Evolutionary conservation across 2,329 filamentous ascomycete species (phyloP), one percentile per base, ranked within the genome.

Genomic region (Aureobasidium vineae): DNA sequence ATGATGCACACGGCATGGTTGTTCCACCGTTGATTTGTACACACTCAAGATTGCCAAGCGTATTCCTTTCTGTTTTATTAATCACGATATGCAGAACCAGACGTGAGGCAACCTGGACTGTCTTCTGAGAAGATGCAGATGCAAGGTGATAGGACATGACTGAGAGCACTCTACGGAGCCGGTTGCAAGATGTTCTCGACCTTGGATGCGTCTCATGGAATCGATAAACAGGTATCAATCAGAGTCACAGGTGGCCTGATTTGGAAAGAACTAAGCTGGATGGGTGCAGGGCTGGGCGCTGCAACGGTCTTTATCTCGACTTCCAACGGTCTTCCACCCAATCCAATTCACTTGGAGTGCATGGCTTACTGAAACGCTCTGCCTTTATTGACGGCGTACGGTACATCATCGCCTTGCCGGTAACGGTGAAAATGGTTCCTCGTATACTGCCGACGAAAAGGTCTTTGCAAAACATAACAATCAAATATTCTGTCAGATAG

Each of bases 251-350:
- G 11, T 53, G 31, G 10, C 47, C 38, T 2, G 13, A 64, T 23
- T 11, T 1, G 49, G 61, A 54, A 64, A 45, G 33, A 64, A 28
- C 38, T 5, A 64, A 54, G 28, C 61, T 28, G 8, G 8, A 53
- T 54, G 36, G 5, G 49, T 7, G 43, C 40, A 53, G 49, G 61
- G 47, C 61, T 64, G 47, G 21, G 40, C 38, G 15, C 45, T 40
- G 36, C 49, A 64, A 64, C 61, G 61, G 61, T 53, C 36, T 64
- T 64, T 64, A 54, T 26, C 54, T 26, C 40, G 23, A 64, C 61
- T 28, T 43, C 19, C 47, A 64, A 64, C 61, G 61, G 50, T 21
- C 19, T 19, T 54, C 13, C 28, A 13, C 59, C 28, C 28, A 49
- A 47, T 61, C n/a, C 41, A 16, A n/a, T 49, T 5, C 59, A 63